These are phyloP conservation scores for Penicillium hordei DNA, from an alignment of 2,329 filamentous ascomycete species.

Conservation along the genomic window DNA sequence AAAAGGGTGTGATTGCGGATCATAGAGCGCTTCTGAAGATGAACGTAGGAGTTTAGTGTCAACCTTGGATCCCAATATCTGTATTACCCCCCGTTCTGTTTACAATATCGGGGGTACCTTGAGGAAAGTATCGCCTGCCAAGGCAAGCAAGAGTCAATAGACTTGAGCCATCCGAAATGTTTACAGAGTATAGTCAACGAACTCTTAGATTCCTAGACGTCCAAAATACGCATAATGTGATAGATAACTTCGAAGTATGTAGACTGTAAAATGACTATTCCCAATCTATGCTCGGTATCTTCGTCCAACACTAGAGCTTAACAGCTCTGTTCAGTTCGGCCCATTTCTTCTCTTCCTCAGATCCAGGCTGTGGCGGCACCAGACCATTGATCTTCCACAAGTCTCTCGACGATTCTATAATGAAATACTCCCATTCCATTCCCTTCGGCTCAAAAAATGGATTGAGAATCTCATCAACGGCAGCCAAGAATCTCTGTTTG, in stretches of 20 bases:
- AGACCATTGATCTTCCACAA: conserved; percentile 16
- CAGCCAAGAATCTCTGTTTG: background rate
- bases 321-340: background rate
- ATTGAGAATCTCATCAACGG: background rate
- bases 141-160: background rate
- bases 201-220: background rate
- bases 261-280: background rate
- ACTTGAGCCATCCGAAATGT: background rate
- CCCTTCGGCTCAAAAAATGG: conserved; percentile 6
- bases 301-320: background rate
- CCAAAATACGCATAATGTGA: background rate
- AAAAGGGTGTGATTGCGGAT: background rate
- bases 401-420: conserved; percentile 10
- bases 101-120: too few species aligned
- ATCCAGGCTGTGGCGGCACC: background rate
- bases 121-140: background rate
- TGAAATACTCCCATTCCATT: conserved; percentile 15
- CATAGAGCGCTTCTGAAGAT: background rate
- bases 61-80: too few species aligned
- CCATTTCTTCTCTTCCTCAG: conserved; percentile 5
- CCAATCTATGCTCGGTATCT: background rate
- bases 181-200: background rate
- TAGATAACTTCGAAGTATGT: background rate
- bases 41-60: background rate
- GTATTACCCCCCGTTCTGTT: background rate